Conservation (phyloP, 1,284 basidiomycete genomes). For the Sporisorium iseilematis-ciliati region DNA sequence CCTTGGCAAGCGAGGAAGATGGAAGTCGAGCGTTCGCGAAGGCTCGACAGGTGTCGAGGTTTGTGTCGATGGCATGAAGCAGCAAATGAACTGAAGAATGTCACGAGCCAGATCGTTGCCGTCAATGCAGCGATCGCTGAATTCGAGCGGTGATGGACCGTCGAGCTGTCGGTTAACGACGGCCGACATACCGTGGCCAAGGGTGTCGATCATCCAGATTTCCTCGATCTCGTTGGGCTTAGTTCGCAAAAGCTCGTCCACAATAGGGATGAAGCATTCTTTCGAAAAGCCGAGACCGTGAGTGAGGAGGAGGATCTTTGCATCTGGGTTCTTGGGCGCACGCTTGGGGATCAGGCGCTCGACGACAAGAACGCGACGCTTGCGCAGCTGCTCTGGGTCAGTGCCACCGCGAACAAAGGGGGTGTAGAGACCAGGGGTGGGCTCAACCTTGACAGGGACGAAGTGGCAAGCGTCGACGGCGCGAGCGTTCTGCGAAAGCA, state of each 20-base stretch:
- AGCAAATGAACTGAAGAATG: constrained; percentile 50
- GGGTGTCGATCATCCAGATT: constrained; percentile 51
- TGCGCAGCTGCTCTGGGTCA: constrained; percentile 41
- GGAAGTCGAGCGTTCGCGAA: constrained; percentile 41
- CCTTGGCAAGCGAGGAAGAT: constrained; percentile 43
- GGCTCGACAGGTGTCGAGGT: constrained; percentile 43
- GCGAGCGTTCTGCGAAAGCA: constrained; percentile 43
- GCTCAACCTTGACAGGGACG: constrained; percentile 45
- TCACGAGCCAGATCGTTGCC: constrained; percentile 49
- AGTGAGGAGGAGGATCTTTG: constrained; percentile 45
- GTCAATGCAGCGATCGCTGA: constrained; percentile 50
- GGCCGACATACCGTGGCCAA: constrained; percentile 48
- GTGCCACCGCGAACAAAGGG: constrained; percentile 43
- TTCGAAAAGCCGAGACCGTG: constrained; percentile 50
- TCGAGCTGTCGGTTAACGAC: constrained; percentile 50
- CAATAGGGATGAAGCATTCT: constrained; percentile 44
- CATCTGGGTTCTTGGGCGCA: constrained; percentile 34
- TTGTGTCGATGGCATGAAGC: constrained; percentile 42
- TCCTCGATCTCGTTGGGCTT: constrained; percentile 45
- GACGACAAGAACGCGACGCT: constrained; percentile 42
- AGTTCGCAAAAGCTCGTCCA: constrained; percentile 38
- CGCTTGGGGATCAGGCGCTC: constrained; percentile 43
- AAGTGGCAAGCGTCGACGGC: constrained; percentile 48
- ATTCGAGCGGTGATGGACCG: constrained; percentile 37
- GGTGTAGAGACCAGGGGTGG: constrained; percentile 44